Evolutionary conservation across 768 basidiomycete genomes (phyloP).

Genomic region (Tulasnella sp.): DNA sequence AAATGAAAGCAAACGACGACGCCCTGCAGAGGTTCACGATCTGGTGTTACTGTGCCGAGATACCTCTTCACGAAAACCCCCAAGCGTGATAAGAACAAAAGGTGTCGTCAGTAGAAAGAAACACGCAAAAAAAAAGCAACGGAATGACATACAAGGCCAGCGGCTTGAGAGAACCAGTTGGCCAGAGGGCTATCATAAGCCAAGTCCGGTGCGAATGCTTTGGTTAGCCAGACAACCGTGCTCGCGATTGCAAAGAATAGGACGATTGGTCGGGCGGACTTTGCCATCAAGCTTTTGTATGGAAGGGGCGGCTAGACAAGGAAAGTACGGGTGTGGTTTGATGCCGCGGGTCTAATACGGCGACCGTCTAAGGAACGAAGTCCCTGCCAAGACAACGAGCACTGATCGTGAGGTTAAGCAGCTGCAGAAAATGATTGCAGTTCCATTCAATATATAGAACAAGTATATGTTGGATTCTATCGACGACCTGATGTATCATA

Average conservation of each 20-base stretch:
- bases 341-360: background rate
- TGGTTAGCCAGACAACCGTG: background rate
- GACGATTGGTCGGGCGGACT: background rate
- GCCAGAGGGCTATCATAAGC: background rate
- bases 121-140: background rate
- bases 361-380: too few species aligned
- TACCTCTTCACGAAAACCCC: background rate
- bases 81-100: too few species aligned
- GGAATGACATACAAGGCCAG: background rate
- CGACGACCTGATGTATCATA: background rate
- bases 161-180: background rate
- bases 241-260: background rate
- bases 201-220: background rate
- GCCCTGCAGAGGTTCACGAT: background rate
- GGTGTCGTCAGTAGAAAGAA: background rate
- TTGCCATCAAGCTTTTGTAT: background rate
- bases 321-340: background rate
- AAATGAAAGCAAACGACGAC: background rate
- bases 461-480: background rate
- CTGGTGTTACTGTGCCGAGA: background rate
- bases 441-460: background rate
- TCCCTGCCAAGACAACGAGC: background rate
- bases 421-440: too few species aligned
- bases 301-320: background rate
- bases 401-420: too few species aligned